Evolutionary conservation across 345 rosid genomes (phyloP).

Genomic region (Toxicodendron radicans): DNA sequence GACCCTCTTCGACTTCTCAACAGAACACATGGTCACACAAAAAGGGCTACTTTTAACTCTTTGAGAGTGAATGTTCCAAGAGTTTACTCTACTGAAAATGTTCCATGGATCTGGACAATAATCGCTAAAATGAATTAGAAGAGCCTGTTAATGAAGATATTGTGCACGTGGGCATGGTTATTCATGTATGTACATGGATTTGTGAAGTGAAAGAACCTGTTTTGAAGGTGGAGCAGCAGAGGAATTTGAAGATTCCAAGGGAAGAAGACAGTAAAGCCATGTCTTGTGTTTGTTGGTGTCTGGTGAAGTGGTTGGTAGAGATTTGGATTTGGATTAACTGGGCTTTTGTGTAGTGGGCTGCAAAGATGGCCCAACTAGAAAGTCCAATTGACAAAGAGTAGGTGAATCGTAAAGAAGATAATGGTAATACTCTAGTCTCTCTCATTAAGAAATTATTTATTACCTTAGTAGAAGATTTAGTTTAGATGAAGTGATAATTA

Average conservation of each 20-base stretch:
- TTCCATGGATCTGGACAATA: constrained; percentile 2
- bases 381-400: too few relatives aligned
- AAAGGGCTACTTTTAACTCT: neutral
- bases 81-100: neutral
- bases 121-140: neutral
- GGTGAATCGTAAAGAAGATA: too few relatives aligned
- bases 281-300: neutral
- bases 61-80: neutral
- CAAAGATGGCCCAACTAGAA: neutral
- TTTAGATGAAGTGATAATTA: too few relatives aligned
- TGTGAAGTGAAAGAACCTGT: constrained; percentile 14
- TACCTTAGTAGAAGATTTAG: too few relatives aligned
- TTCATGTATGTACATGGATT: neutral
- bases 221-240: constrained; percentile 4
- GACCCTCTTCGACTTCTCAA: constrained; percentile 53
- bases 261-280: constrained; percentile 13
- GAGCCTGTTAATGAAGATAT: neutral
- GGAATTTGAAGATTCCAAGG: neutral
- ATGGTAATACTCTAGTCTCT: too few relatives aligned
- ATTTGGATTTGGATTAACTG: neutral
- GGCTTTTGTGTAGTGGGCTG: neutral
- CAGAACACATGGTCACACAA: constrained; percentile 31
- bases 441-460: too few relatives aligned
- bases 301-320: neutral
- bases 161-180: neutral